Base-by-base conservation (phyloP, 148 eudicot species). In the Selenicereus undatus region DNA sequence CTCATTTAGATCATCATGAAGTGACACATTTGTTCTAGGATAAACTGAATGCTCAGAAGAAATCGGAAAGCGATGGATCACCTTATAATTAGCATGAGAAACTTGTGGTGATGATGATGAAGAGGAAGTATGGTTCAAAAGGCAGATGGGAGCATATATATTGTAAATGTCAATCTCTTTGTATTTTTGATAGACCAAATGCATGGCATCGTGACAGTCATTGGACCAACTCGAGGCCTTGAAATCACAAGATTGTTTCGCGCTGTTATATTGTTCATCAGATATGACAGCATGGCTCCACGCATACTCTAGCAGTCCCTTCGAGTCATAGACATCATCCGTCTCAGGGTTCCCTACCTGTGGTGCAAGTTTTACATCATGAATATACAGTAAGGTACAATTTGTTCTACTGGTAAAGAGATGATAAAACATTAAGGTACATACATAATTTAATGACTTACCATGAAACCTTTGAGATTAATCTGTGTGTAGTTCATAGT, bases 341-440 rank as follows among this genome's bases (percentile, higher is more conserved):
- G 93, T 90, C 81, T 86, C 90, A 24, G 95, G 95, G 83, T 91
- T 91, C 75, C 95, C 95, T 26, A 88, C 89, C 95, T 91, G 90
- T 74, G 79, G 42, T 76, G 42, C 26, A 84, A 29, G 20, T 68
- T 24, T 8, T 29, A 26, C 30, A 30, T 65, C 26, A 18, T 14
- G 14, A 50, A 75, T 39, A 22, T 17, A 21, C 20, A 6, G 27
- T 74, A 4, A 39, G 43, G 43, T 68, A 18, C 62, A 36, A 4
- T 48, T 48, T 12, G 52, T 48, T 48, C 9, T 10, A 48, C 52
- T 39, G 43, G 3, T 39, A 39, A 39, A 39, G 43, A 39, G 43
- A 39, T 39, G 43, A 39, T 39, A 39, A 39, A 39, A 39, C 43
- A 39, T 2, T 39, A 39, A 7, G 43, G 43, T 52, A 12, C 58